Evolutionary conservation across 352 stramenopile genomes (phyloP), one percentile per base, ranked within the genome.

Genomic region (Elongisporangium prolatum): DNA sequence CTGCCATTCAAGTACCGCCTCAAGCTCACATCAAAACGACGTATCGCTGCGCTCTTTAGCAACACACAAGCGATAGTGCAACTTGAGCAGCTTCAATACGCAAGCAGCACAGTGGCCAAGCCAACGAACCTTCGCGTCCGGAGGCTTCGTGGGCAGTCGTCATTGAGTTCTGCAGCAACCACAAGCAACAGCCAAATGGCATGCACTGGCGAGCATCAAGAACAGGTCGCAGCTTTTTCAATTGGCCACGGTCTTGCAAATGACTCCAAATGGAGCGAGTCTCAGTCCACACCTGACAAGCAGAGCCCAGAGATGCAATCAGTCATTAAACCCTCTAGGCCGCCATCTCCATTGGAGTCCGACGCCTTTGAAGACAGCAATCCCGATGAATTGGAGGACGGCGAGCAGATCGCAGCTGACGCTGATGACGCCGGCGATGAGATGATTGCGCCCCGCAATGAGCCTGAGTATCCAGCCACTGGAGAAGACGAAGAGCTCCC

Each of bases 1-100:
- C 54, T 24, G 7, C 21, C 21, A 25, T 70, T 70, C 18, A 51
- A 63, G 21, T 70, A 70, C 47, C 54, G 63, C 18, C 34, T 69
- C n/a, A 63, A 63, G 16, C 44, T 55, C 3, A 57, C 44, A 20
- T 53, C 25, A 0, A 70, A 70, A 17, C 63, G 60, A 49, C 59
- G 52, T 14, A 28, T 67, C 1, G 59, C 54, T 2, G 13, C 52
- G 16, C 60, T 70, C 2, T 57, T 57, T 13, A 40, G 28, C 28
- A 14, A 5, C 28, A 40, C 28, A 13, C 28, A 40, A 13, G 9
- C 28, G 28, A 40, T 40, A 9, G 28, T 9, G 28, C 28, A 40
- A 40, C 28, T 14, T 5, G 28, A 40, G 9, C 4, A 40, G 28
- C 28, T 40, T 13, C 28, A 40, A 40, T 6, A 14, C 5, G 8